Conservation (phyloP, 2,329 filamentous ascomycete species). For the Cercospora sojina region DNA sequence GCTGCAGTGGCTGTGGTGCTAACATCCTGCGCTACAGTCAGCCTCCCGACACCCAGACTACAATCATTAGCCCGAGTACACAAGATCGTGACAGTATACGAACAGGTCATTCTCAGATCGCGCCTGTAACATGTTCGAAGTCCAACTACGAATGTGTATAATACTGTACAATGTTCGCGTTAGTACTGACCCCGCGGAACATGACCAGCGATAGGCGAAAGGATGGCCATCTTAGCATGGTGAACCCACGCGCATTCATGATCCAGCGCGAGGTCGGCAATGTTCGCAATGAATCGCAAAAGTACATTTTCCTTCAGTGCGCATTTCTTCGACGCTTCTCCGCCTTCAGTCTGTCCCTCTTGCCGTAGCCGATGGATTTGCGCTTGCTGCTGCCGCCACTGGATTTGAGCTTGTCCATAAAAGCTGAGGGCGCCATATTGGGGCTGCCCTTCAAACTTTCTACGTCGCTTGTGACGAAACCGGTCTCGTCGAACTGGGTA, state of each 20-base stretch:
- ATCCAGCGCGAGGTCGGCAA: background rate
- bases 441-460: slow-evolving; percentile 13
- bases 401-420: slow-evolving; percentile 4
- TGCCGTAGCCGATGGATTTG: slow-evolving; percentile 8
- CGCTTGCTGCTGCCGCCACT: slow-evolving; percentile 11
- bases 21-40: background rate
- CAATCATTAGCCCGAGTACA: background rate
- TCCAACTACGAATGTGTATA: background rate
- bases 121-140: background rate
- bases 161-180: background rate
- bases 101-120: background rate
- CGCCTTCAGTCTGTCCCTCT: slow-evolving; percentile 6
- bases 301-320: background rate
- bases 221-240: background rate
- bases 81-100: background rate
- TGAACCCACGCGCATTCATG: background rate
- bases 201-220: background rate
- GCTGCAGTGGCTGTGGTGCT: background rate
- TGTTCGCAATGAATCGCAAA: background rate
- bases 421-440: slow-evolving; percentile 2
- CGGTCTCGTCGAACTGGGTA: slow-evolving; percentile 6
- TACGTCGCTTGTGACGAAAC: background rate
- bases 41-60: background rate
- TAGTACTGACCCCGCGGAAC: background rate
- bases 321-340: background rate